Evolutionary conservation across 2,329 filamentous ascomycete species (phyloP).

Genomic region (Sclerotinia trifoliorum): DNA sequence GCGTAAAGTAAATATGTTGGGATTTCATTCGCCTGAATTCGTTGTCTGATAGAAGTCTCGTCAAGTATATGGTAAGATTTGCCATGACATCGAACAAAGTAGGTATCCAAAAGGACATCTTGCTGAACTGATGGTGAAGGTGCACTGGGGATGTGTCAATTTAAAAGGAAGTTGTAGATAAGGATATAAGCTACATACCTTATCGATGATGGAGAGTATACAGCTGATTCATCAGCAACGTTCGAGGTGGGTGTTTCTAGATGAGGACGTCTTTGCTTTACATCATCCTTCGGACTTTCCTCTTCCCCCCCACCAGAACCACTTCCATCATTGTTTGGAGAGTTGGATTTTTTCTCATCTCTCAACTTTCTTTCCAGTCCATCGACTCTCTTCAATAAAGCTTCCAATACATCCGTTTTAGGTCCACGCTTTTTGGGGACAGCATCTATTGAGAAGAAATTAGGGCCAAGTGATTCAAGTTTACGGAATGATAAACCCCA

Average conservation of each 20-base stretch:
- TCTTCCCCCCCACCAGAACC: conserved; percentile 29
- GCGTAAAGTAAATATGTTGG: conserved; percentile 51
- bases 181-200: conserved; percentile 39
- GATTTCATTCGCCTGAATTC: conserved; percentile 60
- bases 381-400: conserved; percentile 79
- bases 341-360: conserved; percentile 55
- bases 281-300: conserved; percentile 34
- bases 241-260: conserved; percentile 42
- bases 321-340: conserved; percentile 30
- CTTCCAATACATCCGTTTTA: conserved; percentile 86
- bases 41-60: conserved; percentile 70
- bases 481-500: conserved; percentile 49
- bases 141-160: conserved; percentile 42
- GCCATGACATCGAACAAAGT: conserved; percentile 75
- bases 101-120: conserved; percentile 70
- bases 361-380: conserved; percentile 79
- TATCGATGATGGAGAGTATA: conserved; percentile 46
- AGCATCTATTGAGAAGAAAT: conserved; percentile 60
- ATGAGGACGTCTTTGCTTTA: conserved; percentile 42
- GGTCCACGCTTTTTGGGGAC: conserved; percentile 87
- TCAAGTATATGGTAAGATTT: conserved; percentile 82
- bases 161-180: neutral
- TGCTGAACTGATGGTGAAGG: conserved; percentile 51
- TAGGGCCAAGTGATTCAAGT: conserved; percentile 11
- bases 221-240: conserved; percentile 42